phyloP scores from a whole-genome alignment of 495 filamentous ascomycete species.

The Podospora pseudoanserina region DNA sequence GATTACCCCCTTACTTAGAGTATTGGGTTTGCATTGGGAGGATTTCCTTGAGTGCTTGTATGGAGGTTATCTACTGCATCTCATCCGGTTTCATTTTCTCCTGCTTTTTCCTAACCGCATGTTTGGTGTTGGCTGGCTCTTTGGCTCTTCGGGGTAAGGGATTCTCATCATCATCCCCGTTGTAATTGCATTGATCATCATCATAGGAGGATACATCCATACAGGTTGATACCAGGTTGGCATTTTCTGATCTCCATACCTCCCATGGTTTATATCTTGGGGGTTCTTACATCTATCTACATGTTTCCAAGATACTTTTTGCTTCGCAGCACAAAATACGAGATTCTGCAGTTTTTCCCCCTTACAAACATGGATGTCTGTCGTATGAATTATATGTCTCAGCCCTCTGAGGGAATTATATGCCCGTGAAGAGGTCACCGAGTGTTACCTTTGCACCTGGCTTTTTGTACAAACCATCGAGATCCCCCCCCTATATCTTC shows the following conservation, averaged over 20 bases:
- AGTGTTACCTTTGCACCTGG: not conserved
- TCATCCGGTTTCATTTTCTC: not conserved
- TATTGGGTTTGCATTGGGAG: no score
- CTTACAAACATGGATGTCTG: not conserved
- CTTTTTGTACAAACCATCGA: not conserved
- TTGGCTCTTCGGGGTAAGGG: not conserved
- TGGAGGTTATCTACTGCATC: not conserved
- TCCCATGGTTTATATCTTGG: not conserved
- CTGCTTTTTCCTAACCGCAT: not conserved
- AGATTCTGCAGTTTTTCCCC: not conserved
- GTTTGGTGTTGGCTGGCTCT: constrained; percentile 3
- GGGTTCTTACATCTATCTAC: not conserved
- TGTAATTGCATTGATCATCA: not conserved
- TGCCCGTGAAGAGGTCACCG: not conserved
- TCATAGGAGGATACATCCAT: not conserved
- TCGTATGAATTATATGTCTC: not conserved
- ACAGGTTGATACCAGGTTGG: constrained; percentile 2
- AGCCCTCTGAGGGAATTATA: not conserved
- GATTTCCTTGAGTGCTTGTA: no score
- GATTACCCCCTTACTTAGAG: no score
- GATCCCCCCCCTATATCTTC: not conserved
- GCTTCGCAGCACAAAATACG: not conserved
- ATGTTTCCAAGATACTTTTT: not conserved
- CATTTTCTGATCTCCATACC: not conserved
- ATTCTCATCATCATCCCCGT: not conserved